Percentiles rank a stretch among this genome's conserved stretches.
phyloP scores from a whole-genome alignment of 768 basidiomycete genomes.

The Leccinum olivaceopallidum region DNA sequence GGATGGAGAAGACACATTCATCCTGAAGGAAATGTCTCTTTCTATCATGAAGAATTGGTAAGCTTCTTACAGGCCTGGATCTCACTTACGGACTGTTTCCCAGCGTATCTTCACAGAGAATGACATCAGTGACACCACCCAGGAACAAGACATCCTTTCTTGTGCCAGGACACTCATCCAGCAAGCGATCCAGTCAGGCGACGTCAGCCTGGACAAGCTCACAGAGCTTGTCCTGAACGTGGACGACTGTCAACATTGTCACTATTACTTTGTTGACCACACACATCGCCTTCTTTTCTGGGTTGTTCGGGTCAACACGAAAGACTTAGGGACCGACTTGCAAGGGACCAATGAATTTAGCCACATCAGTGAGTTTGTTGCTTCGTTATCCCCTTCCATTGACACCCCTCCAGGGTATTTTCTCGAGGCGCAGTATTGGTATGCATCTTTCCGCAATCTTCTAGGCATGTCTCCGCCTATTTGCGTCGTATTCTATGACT shows the following conservation, averaged over 20 bases:
- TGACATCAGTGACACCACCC: neutral
- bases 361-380: conserved; percentile 16
- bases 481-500: neutral
- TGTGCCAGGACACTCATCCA: conserved; percentile 11
- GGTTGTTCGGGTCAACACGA: conserved; percentile 3
- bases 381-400: neutral
- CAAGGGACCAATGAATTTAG: conserved; percentile 6
- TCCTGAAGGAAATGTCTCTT: conserved; percentile 15
- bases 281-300: conserved; percentile 18
- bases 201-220: conserved; percentile 9
- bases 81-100: neutral
- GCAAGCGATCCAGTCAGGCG: neutral
- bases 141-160: neutral
- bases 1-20: conserved; percentile 16
- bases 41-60: conserved; percentile 17
- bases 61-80: neutral
- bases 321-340: neutral
- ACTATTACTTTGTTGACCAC: conserved; percentile 24
- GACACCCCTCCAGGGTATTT: conserved; percentile 11
- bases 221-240: conserved; percentile 16
- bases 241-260: neutral
- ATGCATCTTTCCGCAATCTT: neutral
- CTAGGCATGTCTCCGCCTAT: neutral
- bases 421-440: conserved; percentile 19
- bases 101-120: conserved; percentile 21